Percentiles rank a stretch among this genome's conserved stretches.
These are phyloP conservation scores for Pseudognaphalium luteoalbum DNA, from an alignment of 129 eudicot genomes.

Conservation along the genomic window DNA sequence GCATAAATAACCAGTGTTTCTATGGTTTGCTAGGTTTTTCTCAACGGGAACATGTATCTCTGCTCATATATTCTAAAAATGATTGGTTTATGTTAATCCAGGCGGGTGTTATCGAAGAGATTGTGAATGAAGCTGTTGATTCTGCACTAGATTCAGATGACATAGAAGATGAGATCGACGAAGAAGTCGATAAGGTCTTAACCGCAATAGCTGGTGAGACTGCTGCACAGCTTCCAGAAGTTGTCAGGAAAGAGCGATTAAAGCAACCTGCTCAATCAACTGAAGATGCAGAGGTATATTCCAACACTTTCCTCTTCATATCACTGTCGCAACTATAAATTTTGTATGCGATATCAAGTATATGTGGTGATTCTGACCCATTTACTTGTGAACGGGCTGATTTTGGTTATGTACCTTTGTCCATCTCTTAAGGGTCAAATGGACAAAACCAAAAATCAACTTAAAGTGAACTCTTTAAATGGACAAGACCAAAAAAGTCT, in stretches of 20 bases:
- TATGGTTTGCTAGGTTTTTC: background rate
- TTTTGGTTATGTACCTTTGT: background rate
- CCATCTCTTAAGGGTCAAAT: background rate
- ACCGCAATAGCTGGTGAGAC: constrained; percentile 96
- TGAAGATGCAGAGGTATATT: constrained; percentile 52
- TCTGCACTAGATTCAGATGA: constrained; percentile 87
- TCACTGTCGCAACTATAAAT: background rate
- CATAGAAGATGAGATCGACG: constrained; percentile 94
- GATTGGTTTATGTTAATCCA: constrained; percentile 19
- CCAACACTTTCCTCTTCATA: background rate
- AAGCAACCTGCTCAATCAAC: constrained; percentile 61
- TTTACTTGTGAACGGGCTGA: background rate
- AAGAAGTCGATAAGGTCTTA: constrained; percentile 94
- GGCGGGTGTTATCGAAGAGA: constrained; percentile 96
- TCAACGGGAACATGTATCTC: background rate
- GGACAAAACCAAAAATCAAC: background rate
- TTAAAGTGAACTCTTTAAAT: no score
- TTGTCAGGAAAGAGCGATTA: constrained; percentile 65
- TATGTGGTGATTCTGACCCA: background rate
- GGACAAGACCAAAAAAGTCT: background rate
- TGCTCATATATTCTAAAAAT: background rate
- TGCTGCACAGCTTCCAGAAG: constrained; percentile 89
- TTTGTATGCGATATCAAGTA: no score
- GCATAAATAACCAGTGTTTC: background rate
- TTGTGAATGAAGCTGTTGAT: constrained; percentile 81